These are phyloP conservation scores for Diaporthe helianthi DNA, from an alignment of 2,329 filamentous ascomycete genomes.

Conservation along the genomic window DNA sequence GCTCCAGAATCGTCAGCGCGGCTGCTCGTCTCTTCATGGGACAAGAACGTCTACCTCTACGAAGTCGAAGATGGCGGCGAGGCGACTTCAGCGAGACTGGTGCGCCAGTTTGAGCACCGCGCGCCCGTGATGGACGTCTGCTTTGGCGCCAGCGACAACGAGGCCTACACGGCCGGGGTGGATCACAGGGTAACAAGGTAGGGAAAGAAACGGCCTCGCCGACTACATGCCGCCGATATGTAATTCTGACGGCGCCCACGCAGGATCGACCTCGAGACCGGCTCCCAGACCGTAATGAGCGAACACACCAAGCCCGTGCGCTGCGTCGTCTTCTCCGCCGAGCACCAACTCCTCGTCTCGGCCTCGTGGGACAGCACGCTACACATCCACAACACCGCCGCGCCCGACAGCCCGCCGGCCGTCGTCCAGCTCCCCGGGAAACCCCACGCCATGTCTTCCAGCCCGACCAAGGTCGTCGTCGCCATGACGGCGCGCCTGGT, in stretches of 20 bases:
- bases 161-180: constrained; percentile 85
- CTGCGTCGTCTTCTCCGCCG: constrained; percentile 79
- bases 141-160: constrained; percentile 82
- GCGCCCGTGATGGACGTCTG: constrained; percentile 91
- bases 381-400: constrained; percentile 76
- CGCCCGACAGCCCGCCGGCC: constrained; percentile 61
- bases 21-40: constrained; percentile 94
- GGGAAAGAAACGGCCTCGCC: constrained; percentile 35
- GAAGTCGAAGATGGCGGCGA: constrained; percentile 69
- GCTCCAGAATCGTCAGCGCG: constrained; percentile 76
- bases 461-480: constrained; percentile 82
- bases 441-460: constrained; percentile 85
- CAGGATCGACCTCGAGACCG: constrained; percentile 73
- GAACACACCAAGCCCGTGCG: constrained; percentile 82
- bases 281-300: constrained; percentile 76
- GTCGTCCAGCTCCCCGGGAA: constrained; percentile 80
- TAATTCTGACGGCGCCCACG: background rate
- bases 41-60: constrained; percentile 90
- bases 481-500: constrained; percentile 95
- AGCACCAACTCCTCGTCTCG: constrained; percentile 81
- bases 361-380: constrained; percentile 94
- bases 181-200: constrained; percentile 86
- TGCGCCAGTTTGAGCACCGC: constrained; percentile 79
- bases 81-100: constrained; percentile 65
- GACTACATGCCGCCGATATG: too few relatives aligned